These are phyloP conservation scores for Exophiala sideris DNA, from an alignment of 2,329 filamentous ascomycete genomes.

Conservation along the genomic window DNA sequence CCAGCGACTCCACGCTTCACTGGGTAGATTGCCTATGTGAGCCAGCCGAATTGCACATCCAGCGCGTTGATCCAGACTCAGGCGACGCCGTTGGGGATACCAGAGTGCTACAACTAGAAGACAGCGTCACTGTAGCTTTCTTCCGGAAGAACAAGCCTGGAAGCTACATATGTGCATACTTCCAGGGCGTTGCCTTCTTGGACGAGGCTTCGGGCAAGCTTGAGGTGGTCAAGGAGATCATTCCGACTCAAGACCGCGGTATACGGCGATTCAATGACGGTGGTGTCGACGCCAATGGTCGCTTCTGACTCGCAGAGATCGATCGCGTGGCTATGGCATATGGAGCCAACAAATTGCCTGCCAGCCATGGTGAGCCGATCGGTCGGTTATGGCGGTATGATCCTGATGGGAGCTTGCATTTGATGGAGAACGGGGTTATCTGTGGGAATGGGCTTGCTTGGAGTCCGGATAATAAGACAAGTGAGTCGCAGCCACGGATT, in stretches of 20 bases:
- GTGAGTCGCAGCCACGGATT: conserved; percentile 20
- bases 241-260: conserved; percentile 31
- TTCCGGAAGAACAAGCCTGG: conserved; percentile 35
- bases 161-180: conserved; percentile 41
- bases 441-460: conserved; percentile 39
- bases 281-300: conserved; percentile 34
- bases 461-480: conserved; percentile 38
- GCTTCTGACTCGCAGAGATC: conserved; percentile 39
- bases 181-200: conserved; percentile 37
- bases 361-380: conserved; percentile 31
- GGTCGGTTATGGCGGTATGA: conserved; percentile 29
- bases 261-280: conserved; percentile 38
- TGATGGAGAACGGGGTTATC: conserved; percentile 35
- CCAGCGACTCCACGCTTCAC: conserved; percentile 34
- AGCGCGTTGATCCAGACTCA: conserved; percentile 34
- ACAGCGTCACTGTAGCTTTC: conserved; percentile 37
- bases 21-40: conserved; percentile 34
- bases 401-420: conserved; percentile 32
- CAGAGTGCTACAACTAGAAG: conserved; percentile 32
- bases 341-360: conserved; percentile 33
- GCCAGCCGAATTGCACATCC: conserved; percentile 35
- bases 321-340: conserved; percentile 35
- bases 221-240: conserved; percentile 38
- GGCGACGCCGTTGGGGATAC: conserved; percentile 30
- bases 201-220: conserved; percentile 38